Base-by-base conservation (phyloP, 2,329 filamentous ascomycete genomes). In the Zelopaecilomyces penicillatus region DNA sequence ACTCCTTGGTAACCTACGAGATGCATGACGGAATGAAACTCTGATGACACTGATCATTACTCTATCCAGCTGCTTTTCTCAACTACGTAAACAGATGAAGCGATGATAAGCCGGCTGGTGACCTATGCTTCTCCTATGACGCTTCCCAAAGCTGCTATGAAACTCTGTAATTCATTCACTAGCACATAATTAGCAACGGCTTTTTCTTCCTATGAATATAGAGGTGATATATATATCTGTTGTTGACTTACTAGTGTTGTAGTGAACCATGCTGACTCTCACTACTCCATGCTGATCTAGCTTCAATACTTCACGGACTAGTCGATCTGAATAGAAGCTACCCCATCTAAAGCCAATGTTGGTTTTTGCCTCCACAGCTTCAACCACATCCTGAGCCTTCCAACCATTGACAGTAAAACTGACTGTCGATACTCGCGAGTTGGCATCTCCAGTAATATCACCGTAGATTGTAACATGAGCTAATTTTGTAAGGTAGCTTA, bases 211-310 rank as follows among this genome's bases (percentile, higher is more conserved):
- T 26, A 4, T n/a, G 9, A 36, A 28, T 38, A 30, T 44, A 30
- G 9, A 40, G 11, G 9, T 19, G 37, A 12, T 7, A 26, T 28
- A 26, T 28, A 19, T 19, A 19, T 19, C 19, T 19, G 19, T 19
- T 19, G 19, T 30, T n/a, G 26, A 70, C 75, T 68, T 56, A 79
- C 76, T 57, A 3, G 80, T 85, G 54, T 87, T 87, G 57, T 87
- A 87, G 61, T 87, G 83, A 44, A 83, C 73, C 69, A 86, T 70
- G 54, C 80, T 85, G n/a, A 86, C 78, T 50, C 84, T 71, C 4
- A 84, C 72, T 6, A 87, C 75, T 0, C 82, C 84, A 52, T 85
- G 57, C 2, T 44, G 73, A 6, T 68, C 72, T 41, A 85, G 61
- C 0, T 70, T 70, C 33, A 87, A 57, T 0, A 85, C 65, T 2